phyloP scores from a whole-genome alignment of 805 yeast genomes.

The Pichia ethanolica region DNA sequence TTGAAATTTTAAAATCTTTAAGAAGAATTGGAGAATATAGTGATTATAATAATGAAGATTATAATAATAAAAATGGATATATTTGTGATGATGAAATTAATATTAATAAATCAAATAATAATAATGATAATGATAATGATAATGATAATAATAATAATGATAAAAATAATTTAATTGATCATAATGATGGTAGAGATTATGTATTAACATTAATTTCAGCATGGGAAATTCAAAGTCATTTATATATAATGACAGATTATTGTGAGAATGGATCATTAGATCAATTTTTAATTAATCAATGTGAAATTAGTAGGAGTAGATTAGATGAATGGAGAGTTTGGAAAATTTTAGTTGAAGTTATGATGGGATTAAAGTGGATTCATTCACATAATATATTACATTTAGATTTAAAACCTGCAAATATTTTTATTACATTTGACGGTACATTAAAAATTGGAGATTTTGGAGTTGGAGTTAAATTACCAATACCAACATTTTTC shows the following conservation, averaged over 20 bases:
- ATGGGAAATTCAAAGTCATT: constrained; percentile 72
- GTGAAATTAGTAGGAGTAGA: constrained; percentile 59
- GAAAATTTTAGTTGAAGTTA: constrained; percentile 84
- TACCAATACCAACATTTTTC: constrained; percentile 63
- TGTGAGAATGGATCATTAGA: constrained; percentile 90
- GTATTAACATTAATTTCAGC: constrained; percentile 73
- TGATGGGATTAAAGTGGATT: constrained; percentile 71
- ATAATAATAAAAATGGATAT: not conserved
- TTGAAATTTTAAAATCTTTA: constrained; percentile 50
- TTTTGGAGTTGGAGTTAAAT: constrained; percentile 85
- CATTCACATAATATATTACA: constrained; percentile 76
- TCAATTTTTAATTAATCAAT: constrained; percentile 67
- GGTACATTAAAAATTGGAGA: constrained; percentile 93
- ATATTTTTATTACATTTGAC: constrained; percentile 88
- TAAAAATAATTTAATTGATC: not conserved
- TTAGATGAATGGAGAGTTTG: constrained; percentile 96
- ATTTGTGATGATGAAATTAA: not conserved
- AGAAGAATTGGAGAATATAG: constrained; percentile 12
- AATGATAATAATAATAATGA: not conserved
- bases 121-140: not conserved
- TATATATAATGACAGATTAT: constrained; percentile 88
- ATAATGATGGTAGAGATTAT: constrained; percentile 42
- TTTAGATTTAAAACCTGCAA: constrained; percentile 91
- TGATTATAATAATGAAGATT: not conserved
- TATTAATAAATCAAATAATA: not conserved